Evolutionary conservation across 805 yeast genomes (phyloP).

Genomic region (Candida adriatica): DNA sequence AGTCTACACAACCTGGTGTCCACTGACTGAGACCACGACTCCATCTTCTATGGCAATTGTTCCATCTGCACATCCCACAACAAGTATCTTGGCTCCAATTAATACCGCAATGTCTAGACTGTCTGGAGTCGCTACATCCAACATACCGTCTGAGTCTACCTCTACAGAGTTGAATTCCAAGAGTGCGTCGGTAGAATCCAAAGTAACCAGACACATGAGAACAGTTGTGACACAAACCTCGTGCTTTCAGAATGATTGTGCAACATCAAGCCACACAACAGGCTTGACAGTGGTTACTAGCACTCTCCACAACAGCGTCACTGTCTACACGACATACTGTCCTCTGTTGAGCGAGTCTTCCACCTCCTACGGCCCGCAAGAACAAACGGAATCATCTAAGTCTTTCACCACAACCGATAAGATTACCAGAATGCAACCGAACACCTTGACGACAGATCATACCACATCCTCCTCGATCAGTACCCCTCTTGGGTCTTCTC

Average conservation of each 20-base stretch:
- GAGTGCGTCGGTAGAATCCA: too few species aligned
- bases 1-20: constrained; percentile 22
- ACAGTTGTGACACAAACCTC: constrained; percentile 26
- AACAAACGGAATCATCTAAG: too few species aligned
- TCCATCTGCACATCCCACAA: too few species aligned
- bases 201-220: too few species aligned
- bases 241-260: constrained; percentile 24
- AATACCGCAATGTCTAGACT: background rate
- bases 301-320: constrained; percentile 25
- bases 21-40: constrained; percentile 7
- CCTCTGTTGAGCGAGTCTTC: too few species aligned
- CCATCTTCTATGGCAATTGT: too few species aligned
- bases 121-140: background rate
- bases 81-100: too few species aligned
- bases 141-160: background rate
- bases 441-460: constrained; percentile 8
- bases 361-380: too few species aligned
- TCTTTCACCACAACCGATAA: too few species aligned
- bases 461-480: constrained; percentile 2
- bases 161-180: too few species aligned
- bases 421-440: too few species aligned
- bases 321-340: constrained; percentile 36
- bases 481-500: constrained; percentile 21
- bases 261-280: constrained; percentile 22
- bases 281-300: constrained; percentile 26